Base-by-base conservation (phyloP, 2,329 filamentous ascomycete species). In the Helicocarpus griseus region DNA sequence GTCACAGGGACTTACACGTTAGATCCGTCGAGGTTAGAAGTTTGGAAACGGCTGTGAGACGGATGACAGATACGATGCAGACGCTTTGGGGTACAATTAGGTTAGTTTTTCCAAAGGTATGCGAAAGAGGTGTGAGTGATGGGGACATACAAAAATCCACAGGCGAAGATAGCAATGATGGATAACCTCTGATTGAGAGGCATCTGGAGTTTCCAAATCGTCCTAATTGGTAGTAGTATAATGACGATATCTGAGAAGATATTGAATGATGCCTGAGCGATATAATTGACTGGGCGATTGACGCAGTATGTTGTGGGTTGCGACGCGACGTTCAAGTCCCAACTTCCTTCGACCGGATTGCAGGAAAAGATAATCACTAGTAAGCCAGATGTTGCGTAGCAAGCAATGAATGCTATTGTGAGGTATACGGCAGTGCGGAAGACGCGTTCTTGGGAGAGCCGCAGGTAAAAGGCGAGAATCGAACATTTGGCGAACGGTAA, bases 171-270 rank as follows among this genome's bases (percentile, higher is more conserved):
- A 11, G 26, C 14, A 7, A 46, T 31, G 17, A 41, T 19, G 9
- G 22, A 24, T 11, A 41, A 11, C 22, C 39, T 9, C 39, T 41
- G 39, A 3, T 8, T 41, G 9, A 5, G 9, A 9, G 17, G 39
- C 19, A 58, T 49, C 29, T 57, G 53, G 38, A 57, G 36, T 19
- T 50, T 53, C 48, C 51, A 45, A 29, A 51, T 51, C 7, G 53
- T 41, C 24, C 49, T 48, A 14, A 58, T 40, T 7, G 56, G 56
- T 38, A 58, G 39, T 29, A 57, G 19, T 5, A 58, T 47, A 11
- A 57, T 55, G 6, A 52, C 39, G 36, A 52, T 55, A 45, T 58
- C 56, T 31, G 55, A 54, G 6, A 56, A 50, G 3, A 53, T 57
- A 44, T 58, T 57, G 29, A 58, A 57, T 11, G 52, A 39, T 8